Base-by-base conservation (phyloP, 352 stramenopile species). In the Phytophthora pisi region DNA sequence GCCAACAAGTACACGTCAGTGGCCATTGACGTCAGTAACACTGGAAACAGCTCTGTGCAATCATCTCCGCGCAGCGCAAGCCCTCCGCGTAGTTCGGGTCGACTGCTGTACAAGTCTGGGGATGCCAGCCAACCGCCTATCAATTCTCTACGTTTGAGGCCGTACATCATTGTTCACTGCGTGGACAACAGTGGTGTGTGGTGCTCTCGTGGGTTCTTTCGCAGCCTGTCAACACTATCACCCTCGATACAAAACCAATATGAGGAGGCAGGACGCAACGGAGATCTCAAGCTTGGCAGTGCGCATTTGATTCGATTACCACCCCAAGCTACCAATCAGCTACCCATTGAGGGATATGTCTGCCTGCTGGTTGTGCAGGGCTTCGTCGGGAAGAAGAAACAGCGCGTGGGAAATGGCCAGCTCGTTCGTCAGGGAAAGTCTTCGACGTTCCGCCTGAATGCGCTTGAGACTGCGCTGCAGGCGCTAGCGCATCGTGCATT, bases 361-460 rank as follows among this genome's bases (percentile, higher is more conserved):
- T 92, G 86, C 56, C 66, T 93, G 51, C 70, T 93, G 3, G 83
- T 92, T 20, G 86, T 92, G 10, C 86, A 93, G 51, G 82, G 81
- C 3, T 90, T 88, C 53, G 57, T 77, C 15, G 57, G 67, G 16
- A 81, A 78, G 51, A 90, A 90, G 43, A 90, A 89, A 42, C 72
- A 79, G 31, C 82, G 81, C 47, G 46, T 76, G 0, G 67, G 56
- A 28, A 76, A 72, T 40, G 70, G 56, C 5, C 61, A 69, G 53
- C 56, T 84, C 58, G 60, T 86, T 57, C 83, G 79, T 10, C 62
- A 72, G 15, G 84, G 84, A 13, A 88, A 86, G 46, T 92, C 86
- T 16, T 86, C 83, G 5, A 85, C 61, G 30, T 90, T 92, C 46
- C 82, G 86, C 1, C 66, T 93, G 40, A 79, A 90, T 64, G 80